phyloP scores from a whole-genome alignment of 2,329 filamentous ascomycete species.

The Arthrobotrys sinensis region DNA sequence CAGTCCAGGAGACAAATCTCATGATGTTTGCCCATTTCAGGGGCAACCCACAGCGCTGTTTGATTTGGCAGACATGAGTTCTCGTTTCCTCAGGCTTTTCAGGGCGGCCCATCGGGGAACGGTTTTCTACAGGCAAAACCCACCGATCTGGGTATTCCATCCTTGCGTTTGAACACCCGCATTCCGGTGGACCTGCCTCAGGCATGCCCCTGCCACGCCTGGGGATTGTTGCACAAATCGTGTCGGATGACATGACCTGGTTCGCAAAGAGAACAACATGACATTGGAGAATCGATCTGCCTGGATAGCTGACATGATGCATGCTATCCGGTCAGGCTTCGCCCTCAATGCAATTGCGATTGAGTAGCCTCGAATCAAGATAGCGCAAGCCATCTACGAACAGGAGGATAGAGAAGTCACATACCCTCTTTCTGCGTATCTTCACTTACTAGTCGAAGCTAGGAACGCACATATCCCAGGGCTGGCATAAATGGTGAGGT shows the following conservation, averaged over 20 bases:
- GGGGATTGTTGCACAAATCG: constrained; percentile 1
- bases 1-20: constrained; percentile 1
- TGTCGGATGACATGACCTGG: constrained; percentile 1
- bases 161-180: constrained; percentile 15
- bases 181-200: constrained; percentile 25
- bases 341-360: not conserved
- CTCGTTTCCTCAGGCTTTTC: not conserved
- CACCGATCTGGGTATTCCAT: constrained; percentile 16
- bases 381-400: too few species aligned
- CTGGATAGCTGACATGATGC: too few species aligned
- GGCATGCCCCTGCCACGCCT: constrained; percentile 42
- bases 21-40: constrained; percentile 26
- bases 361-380: too few species aligned
- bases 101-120: constrained; percentile 1
- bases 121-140: constrained; percentile 1
- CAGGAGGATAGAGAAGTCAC: not conserved
- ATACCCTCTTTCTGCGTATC: constrained; percentile 29
- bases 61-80: not conserved
- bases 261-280: constrained; percentile 13
- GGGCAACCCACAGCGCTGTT: not conserved
- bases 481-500: not conserved
- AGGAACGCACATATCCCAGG: not conserved
- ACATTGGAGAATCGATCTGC: not conserved
- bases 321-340: too few species aligned
- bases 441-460: not conserved